Percentiles rank a stretch among this genome's conserved stretches.
phyloP scores from a whole-genome alignment of 1,284 basidiomycete genomes.

The Ustilago shanxiensis region DNA sequence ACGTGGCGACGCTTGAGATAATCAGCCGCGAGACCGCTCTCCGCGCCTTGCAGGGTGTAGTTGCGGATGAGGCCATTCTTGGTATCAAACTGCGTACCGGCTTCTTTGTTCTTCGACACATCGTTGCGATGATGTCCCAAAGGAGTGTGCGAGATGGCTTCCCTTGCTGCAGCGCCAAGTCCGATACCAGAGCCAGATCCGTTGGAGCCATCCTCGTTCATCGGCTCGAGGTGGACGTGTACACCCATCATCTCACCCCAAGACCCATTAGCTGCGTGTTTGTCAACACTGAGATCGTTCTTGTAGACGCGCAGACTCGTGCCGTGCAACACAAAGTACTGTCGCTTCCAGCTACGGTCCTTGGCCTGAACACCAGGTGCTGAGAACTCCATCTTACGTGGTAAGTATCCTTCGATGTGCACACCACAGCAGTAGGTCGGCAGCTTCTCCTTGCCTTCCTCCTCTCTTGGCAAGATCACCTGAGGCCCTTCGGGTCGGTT shows the following conservation, averaged over 20 bases:
- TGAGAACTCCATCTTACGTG: conserved; percentile 93
- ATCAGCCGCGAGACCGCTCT: conserved; percentile 93
- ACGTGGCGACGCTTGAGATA: conserved; percentile 94
- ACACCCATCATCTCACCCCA: conserved; percentile 68
- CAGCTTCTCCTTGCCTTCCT: conserved; percentile 83
- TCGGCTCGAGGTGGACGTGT: conserved; percentile 61
- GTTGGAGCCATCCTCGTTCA: conserved; percentile 58
- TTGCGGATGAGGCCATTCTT: conserved; percentile 72
- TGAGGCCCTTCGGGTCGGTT: conserved; percentile 61
- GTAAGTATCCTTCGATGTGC: conserved; percentile 85
- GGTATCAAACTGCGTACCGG: conserved; percentile 25
- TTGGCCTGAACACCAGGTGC: conserved; percentile 85
- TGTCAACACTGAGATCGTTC: conserved; percentile 70
- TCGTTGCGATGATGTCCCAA: conserved; percentile 29
- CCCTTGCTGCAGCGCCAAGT: conserved; percentile 41
- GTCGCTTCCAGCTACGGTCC: conserved; percentile 90
- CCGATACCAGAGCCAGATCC: conserved; percentile 33
- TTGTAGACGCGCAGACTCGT: conserved; percentile 88
- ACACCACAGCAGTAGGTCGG: conserved; percentile 88
- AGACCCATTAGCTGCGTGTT: conserved; percentile 68
- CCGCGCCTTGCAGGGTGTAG: conserved; percentile 90
- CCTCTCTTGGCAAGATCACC: conserved; percentile 60
- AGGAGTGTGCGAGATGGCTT: conserved; percentile 49
- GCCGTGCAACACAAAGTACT: conserved; percentile 91
- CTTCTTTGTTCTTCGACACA: conserved; percentile 16